Percentiles rank a stretch among this genome's conserved stretches.
phyloP scores from a whole-genome alignment of 2,329 filamentous ascomycete species.

The Pseudogymnoascus sp. region DNA sequence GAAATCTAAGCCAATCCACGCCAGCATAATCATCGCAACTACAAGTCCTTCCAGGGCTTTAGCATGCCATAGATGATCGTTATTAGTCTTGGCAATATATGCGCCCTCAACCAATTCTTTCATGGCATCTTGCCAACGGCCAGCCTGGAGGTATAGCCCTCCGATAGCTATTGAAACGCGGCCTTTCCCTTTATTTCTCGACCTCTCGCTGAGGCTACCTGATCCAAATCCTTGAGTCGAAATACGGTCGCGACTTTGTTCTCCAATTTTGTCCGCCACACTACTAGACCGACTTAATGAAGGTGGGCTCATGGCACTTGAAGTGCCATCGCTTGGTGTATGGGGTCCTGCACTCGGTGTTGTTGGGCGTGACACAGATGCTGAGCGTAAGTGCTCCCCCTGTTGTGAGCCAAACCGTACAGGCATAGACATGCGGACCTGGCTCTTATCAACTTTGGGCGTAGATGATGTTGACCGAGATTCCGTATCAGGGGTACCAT shows the following conservation, averaged over 20 bases:
- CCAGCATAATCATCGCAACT: slow-evolving; percentile 72
- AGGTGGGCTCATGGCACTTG: not conserved
- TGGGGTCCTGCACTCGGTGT: slow-evolving; percentile 29
- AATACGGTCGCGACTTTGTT: slow-evolving; percentile 39
- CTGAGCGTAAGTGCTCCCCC: slow-evolving; percentile 32
- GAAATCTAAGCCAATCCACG: slow-evolving; percentile 79
- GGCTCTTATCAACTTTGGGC: slow-evolving; percentile 47
- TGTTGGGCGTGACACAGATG: slow-evolving; percentile 24
- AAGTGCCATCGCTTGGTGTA: slow-evolving; percentile 24
- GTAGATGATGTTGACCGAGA: slow-evolving; percentile 47
- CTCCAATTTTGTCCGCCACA: slow-evolving; percentile 14
- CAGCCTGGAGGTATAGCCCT: slow-evolving; percentile 78
- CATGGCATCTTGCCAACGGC: slow-evolving; percentile 81
- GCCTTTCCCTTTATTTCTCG: slow-evolving; percentile 71
- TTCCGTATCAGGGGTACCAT: slow-evolving; percentile 33
- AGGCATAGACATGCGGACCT: slow-evolving; percentile 75
- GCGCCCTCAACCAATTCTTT: slow-evolving; percentile 77
- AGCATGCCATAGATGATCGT: slow-evolving; percentile 95
- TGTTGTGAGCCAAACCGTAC: slow-evolving; percentile 37
- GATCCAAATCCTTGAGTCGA: slow-evolving; percentile 64
- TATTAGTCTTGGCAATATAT: slow-evolving; percentile 64
- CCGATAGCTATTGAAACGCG: slow-evolving; percentile 73
- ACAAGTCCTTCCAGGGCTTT: slow-evolving; percentile 87
- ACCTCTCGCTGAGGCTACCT: slow-evolving; percentile 64
- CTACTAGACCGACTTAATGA: not conserved